Percentiles rank a stretch among this genome's conserved stretches.
phyloP scores from a whole-genome alignment of 2,329 filamentous ascomycete genomes.

The Fusarium aywerte region DNA sequence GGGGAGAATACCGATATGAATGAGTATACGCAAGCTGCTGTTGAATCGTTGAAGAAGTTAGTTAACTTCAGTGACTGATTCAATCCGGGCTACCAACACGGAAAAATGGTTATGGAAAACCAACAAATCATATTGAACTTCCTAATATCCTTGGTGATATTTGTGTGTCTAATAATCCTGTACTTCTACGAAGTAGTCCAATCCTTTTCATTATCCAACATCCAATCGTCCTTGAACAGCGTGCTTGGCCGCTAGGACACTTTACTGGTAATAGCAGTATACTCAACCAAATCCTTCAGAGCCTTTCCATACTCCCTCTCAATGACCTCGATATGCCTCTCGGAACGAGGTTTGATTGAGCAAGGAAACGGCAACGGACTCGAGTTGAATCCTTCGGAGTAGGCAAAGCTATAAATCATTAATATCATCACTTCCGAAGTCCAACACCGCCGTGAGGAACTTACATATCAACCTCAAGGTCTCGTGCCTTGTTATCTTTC shows the following conservation, averaged over 20 bases:
- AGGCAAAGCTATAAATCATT: conserved; percentile 51
- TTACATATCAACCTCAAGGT: conserved; percentile 55
- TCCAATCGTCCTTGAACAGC: rapidly evolving
- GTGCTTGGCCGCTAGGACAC: conserved; percentile 23
- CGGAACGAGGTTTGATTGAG: conserved; percentile 52
- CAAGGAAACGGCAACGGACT: conserved; percentile 56
- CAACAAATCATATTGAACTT: neutral
- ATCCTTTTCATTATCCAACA: no score
- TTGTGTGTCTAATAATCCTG: no score
- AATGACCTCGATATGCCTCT: conserved; percentile 47
- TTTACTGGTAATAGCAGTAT: conserved; percentile 40
- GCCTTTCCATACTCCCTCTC: conserved; percentile 48
- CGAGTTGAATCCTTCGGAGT: conserved; percentile 57
- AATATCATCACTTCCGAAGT: rapidly evolving
- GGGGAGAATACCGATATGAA: conserved; percentile 15
- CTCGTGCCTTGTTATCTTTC: conserved; percentile 45
- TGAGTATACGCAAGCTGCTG: conserved; percentile 9
- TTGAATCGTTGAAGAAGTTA: conserved; percentile 27
- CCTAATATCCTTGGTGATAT: no score
- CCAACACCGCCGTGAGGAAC: conserved; percentile 7
- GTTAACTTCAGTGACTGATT: neutral
- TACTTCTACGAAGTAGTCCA: no score
- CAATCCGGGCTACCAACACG: rapidly evolving
- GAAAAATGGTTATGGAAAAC: neutral
- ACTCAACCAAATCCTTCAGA: conserved; percentile 42